A percentile compares a stretch with the other conserved stretches of the same genome.
These are phyloP conservation scores for Arthonia radiata DNA, from an alignment of 495 filamentous ascomycete species.

Conservation along the genomic window DNA sequence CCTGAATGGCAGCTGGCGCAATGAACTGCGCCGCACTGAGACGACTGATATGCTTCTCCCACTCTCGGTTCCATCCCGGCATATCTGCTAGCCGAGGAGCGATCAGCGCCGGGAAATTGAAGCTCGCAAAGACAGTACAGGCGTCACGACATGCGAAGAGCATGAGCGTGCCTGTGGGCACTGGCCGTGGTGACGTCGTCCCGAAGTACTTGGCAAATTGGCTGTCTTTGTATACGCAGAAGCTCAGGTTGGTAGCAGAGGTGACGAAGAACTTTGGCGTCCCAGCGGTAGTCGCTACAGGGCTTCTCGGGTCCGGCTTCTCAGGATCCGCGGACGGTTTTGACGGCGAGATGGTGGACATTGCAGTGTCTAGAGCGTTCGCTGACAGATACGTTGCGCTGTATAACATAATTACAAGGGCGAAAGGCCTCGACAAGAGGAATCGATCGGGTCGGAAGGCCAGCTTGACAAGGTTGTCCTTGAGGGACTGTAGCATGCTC, in stretches of 20 bases:
- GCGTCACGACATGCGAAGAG: slow-evolving; percentile 73
- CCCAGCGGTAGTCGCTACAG: slow-evolving; percentile 35
- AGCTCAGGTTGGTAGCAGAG: slow-evolving; percentile 56
- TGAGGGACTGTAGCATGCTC: slow-evolving; percentile 43
- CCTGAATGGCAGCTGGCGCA: slow-evolving; percentile 58
- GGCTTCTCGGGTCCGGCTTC: slow-evolving; percentile 11
- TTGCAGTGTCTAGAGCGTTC: too few species aligned
- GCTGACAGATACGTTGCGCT: too few species aligned
- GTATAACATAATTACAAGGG: too few species aligned
- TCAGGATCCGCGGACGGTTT: too few species aligned
- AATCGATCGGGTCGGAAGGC: slow-evolving; percentile 41
- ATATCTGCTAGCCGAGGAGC: slow-evolving; percentile 28
- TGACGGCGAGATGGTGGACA: too few species aligned
- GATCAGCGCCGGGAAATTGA: slow-evolving; percentile 66
- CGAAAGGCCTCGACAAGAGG: slow-evolving; percentile 58
- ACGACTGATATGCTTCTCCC: slow-evolving; percentile 24
- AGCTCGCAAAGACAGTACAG: slow-evolving; percentile 78
- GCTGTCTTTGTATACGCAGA: slow-evolving; percentile 85
- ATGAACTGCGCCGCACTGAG: slow-evolving; percentile 52
- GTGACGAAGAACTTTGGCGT: slow-evolving; percentile 67
- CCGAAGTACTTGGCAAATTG: slow-evolving; percentile 70
- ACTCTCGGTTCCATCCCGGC: slow-evolving; percentile 22
- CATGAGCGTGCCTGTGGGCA: slow-evolving; percentile 37
- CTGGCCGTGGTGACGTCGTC: slow-evolving; percentile 20
- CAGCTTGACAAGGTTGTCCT: slow-evolving; percentile 34